Evolutionary conservation across 2,329 filamentous ascomycete species (phyloP).

Genomic region (Immersiporthe knoxdaviesiana): DNA sequence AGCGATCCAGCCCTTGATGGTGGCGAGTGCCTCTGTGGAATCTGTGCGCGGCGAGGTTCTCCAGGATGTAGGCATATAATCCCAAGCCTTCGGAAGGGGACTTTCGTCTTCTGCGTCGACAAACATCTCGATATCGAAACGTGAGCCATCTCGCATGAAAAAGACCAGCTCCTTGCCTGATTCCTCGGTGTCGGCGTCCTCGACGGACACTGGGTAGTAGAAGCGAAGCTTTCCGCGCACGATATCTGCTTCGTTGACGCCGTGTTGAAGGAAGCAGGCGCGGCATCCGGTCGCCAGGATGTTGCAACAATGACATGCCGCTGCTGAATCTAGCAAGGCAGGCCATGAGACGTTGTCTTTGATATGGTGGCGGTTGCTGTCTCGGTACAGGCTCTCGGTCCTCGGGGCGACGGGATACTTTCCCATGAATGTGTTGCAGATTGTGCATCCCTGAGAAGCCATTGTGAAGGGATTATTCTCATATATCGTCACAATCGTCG

Average conservation of each 20-base stretch:
- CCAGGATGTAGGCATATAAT: not conserved
- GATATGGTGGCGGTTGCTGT: not conserved
- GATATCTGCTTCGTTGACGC: not conserved
- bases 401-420: not conserved
- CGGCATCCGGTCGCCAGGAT: not conserved
- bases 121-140: constrained; percentile 7
- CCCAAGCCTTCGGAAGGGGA: not conserved
- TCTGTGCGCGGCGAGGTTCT: not conserved
- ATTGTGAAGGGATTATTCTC: not conserved
- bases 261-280: not conserved
- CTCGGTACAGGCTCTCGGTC: not conserved
- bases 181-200: not conserved
- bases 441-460: not conserved
- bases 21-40: not conserved
- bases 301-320: not conserved
- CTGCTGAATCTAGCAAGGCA: not conserved
- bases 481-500: not conserved
- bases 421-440: not conserved
- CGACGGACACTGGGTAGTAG: not conserved
- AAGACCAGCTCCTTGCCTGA: not conserved
- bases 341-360: not conserved
- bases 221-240: not conserved
- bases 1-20: not conserved
- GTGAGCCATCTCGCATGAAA: not conserved
- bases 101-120: not conserved